phyloP scores from a whole-genome alignment of 441 rosid species.

The Syzygium syzygioides region DNA sequence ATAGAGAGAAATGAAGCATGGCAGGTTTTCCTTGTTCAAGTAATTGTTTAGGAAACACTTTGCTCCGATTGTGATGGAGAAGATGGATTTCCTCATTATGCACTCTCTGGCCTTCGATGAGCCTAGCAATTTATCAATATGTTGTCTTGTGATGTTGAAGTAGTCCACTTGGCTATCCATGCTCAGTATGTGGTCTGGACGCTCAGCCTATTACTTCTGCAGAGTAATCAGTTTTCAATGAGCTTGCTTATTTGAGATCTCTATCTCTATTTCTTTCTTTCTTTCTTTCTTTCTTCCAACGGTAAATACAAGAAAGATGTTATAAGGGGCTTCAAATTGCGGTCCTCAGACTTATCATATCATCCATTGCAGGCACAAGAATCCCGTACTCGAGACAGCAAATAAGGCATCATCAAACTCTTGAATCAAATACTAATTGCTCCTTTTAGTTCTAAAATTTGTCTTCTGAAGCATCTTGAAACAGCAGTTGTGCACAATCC shows the following conservation, averaged over 20 bases:
- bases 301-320: neutral
- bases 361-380: neutral
- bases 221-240: too few relatives aligned
- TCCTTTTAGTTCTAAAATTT: too few relatives aligned
- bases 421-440: too few relatives aligned
- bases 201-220: too few relatives aligned
- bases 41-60: constrained; percentile 88
- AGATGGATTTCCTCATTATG: constrained; percentile 54
- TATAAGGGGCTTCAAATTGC: neutral
- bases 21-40: constrained; percentile 7
- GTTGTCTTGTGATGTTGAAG: constrained; percentile 69
- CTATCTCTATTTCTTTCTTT: too few relatives aligned
- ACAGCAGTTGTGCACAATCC: too few relatives aligned
- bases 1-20: too few relatives aligned
- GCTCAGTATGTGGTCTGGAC: constrained; percentile 38
- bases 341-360: neutral
- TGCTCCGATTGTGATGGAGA: constrained; percentile 80
- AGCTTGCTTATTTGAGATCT: too few relatives aligned
- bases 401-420: too few relatives aligned
- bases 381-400: too few relatives aligned
- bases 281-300: too few relatives aligned
- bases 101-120: constrained; percentile 57
- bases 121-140: constrained; percentile 55
- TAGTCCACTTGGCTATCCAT: constrained; percentile 82
- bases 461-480: too few relatives aligned